phyloP scores from a whole-genome alignment of 2,329 filamentous ascomycete genomes.

The Ceratocystis variospora region DNA sequence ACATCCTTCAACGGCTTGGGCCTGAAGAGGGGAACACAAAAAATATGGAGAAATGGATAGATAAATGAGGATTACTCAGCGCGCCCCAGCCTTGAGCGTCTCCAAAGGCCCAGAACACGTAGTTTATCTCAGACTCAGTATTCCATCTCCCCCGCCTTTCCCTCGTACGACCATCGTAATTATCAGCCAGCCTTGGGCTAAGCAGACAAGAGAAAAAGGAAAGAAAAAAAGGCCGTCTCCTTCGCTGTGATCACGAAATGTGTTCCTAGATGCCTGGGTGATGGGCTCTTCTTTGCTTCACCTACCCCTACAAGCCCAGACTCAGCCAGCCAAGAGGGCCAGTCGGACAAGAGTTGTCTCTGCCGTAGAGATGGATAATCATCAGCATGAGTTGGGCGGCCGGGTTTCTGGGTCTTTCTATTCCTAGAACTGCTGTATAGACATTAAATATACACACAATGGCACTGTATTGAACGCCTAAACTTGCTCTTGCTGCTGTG shows the following conservation, averaged over 20 bases:
- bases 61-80: not conserved
- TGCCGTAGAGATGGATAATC: not conserved
- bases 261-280: not conserved
- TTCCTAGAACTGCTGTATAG: not conserved
- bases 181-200: not conserved
- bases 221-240: not conserved
- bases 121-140: not conserved
- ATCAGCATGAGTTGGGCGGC: not conserved
- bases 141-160: not conserved
- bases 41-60: not conserved
- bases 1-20: not conserved
- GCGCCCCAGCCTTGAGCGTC: not conserved
- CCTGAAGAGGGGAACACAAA: not conserved
- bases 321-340: too few relatives aligned
- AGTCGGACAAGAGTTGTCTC: not conserved
- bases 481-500: too few relatives aligned
- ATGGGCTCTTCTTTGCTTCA: not conserved
- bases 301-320: not conserved
- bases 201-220: too few relatives aligned
- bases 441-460: not conserved
- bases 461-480: too few relatives aligned
- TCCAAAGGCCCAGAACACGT: not conserved
- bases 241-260: not conserved
- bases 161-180: slow-evolving; percentile 2
- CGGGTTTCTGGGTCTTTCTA: not conserved